A percentile compares a stretch with the other conserved stretches of the same genome.
phyloP scores from a whole-genome alignment of 176 grass and related monocot species.

The Guadua angustifolia region DNA sequence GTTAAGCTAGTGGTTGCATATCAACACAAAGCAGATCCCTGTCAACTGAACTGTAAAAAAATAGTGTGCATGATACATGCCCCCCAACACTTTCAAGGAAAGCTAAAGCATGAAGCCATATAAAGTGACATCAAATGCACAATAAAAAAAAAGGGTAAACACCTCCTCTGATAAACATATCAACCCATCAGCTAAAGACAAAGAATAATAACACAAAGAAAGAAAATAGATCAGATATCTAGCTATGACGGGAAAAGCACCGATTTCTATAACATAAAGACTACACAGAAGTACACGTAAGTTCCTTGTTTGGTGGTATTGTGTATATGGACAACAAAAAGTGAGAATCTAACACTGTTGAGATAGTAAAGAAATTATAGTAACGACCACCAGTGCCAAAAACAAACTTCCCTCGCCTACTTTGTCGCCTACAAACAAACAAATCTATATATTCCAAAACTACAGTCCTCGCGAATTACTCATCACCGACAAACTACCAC shows the following conservation, averaged over 20 bases:
- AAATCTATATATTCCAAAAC: constrained; percentile 5
- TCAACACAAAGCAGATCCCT: not conserved
- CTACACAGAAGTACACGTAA: not conserved
- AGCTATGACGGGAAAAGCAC: not conserved
- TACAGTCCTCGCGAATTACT: not conserved
- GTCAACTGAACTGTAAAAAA: not conserved
- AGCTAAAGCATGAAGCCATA: not conserved
- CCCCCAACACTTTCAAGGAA: not conserved
- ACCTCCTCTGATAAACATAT: not conserved
- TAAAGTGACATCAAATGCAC: not conserved
- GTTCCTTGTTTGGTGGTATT: not conserved
- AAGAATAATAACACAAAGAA: not conserved
- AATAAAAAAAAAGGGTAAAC: not conserved
- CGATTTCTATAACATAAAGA: not conserved
- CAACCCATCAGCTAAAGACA: not conserved
- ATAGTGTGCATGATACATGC: not conserved
- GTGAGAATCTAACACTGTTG: not conserved
- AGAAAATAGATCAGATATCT: constrained; percentile 3
- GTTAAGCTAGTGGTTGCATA: not conserved
- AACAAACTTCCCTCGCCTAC: not conserved
- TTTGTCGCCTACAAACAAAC: not conserved
- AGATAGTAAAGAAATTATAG: not conserved
- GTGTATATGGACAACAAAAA: not conserved
- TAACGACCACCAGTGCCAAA: not conserved
- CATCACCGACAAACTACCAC: not conserved